Percentiles rank a stretch among this genome's conserved stretches.
These are phyloP conservation scores for Suillus ampliporus DNA, from an alignment of 768 basidiomycete species.

Conservation along the genomic window DNA sequence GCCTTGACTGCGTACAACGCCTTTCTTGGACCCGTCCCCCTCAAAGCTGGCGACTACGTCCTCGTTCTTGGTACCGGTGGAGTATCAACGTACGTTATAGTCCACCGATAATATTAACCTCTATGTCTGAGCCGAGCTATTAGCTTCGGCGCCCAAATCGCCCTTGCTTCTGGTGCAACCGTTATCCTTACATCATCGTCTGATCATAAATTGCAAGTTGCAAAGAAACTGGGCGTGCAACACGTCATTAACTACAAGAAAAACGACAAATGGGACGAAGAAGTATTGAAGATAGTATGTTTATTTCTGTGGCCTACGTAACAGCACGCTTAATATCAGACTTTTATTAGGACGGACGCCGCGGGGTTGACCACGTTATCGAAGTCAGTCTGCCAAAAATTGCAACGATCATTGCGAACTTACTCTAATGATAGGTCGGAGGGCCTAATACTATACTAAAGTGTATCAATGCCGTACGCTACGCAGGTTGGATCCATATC, in stretches of 20 bases:
- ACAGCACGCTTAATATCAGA: not conserved
- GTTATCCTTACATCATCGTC: conserved; percentile 74
- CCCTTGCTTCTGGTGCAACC: conserved; percentile 63
- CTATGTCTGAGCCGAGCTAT: conserved; percentile 14
- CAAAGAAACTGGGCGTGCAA: conserved; percentile 54
- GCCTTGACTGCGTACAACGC: conserved; percentile 71
- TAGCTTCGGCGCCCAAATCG: conserved; percentile 64
- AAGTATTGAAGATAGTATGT: conserved; percentile 52
- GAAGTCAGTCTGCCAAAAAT: conserved; percentile 18
- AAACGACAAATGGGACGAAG: conserved; percentile 61
- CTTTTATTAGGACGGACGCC: conserved; percentile 35
- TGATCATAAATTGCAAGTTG: conserved; percentile 63
- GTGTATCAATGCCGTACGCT: conserved; percentile 44
- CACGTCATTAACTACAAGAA: conserved; percentile 68
- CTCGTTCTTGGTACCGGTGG: conserved; percentile 62
- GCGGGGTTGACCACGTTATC: conserved; percentile 43
- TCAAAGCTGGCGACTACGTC: conserved; percentile 65
- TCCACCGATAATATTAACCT: too few relatives aligned
- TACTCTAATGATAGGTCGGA: conserved; percentile 47
- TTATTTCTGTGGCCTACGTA: not conserved
- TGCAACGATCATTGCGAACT: not conserved
- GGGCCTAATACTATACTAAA: conserved; percentile 56
- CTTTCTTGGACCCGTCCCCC: conserved; percentile 50
- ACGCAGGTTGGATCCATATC: conserved; percentile 51
- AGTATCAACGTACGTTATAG: conserved; percentile 52